phyloP scores from a whole-genome alignment of 2,329 filamentous ascomycete genomes.

The Aschersonia sp. region DNA sequence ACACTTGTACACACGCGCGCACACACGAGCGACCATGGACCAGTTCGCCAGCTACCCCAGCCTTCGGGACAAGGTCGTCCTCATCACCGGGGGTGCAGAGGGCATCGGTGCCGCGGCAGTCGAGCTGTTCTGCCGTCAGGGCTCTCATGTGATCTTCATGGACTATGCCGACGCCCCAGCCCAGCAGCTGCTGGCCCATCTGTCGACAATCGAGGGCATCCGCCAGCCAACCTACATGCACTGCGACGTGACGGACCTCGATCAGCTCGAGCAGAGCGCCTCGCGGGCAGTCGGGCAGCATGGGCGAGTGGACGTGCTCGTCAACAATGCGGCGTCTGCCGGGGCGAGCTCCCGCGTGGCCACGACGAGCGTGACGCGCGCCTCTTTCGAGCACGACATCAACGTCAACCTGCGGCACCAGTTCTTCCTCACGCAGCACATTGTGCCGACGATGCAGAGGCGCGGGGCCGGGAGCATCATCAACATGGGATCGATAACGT shows the following conservation, averaged over 20 bases:
- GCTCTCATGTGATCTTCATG: slow-evolving; percentile 28
- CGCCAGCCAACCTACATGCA: slow-evolving; percentile 20
- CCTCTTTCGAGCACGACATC: slow-evolving; percentile 26
- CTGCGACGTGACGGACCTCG: slow-evolving; percentile 27
- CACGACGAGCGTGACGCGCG: slow-evolving; percentile 21
- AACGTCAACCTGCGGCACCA: slow-evolving; percentile 28
- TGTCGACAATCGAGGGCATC: slow-evolving; percentile 5
- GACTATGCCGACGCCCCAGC: slow-evolving; percentile 22
- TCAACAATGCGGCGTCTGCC: slow-evolving; percentile 63
- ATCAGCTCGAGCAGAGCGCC: slow-evolving; percentile 17
- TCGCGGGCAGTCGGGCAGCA: slow-evolving; percentile 14
- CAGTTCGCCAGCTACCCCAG: slow-evolving; percentile 24
- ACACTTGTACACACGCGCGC: too few relatives aligned
- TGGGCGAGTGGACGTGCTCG: slow-evolving; percentile 51
- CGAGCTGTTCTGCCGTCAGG: slow-evolving; percentile 27
- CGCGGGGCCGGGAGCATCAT: slow-evolving; percentile 32
- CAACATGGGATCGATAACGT: slow-evolving; percentile 37
- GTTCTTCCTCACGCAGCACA: slow-evolving; percentile 59
- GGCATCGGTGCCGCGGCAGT: slow-evolving; percentile 31
- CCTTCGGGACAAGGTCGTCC: slow-evolving; percentile 22
- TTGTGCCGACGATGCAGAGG: slow-evolving; percentile 41
- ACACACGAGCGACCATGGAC: neutral
- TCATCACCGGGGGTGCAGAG: slow-evolving; percentile 30
- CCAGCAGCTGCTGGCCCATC: slow-evolving; percentile 12
- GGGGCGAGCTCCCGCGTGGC: slow-evolving; percentile 10